Conservation (phyloP, 2,329 filamentous ascomycete genomes). For the Phialemonium atrogriseum region DNA sequence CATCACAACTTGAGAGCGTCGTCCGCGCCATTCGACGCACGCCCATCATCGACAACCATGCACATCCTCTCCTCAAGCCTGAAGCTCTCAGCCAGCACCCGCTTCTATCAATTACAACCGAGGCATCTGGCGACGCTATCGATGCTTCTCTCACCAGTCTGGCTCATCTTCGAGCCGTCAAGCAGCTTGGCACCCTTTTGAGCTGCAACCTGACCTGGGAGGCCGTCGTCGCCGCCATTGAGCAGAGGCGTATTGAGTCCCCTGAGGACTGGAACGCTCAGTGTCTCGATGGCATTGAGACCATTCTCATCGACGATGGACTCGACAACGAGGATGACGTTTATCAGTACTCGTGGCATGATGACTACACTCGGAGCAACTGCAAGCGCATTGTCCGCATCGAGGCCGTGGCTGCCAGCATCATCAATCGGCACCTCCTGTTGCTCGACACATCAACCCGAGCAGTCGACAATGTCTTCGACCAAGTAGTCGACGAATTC, state of each 20-base stretch:
- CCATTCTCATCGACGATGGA: constrained; percentile 72
- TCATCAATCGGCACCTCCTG: constrained; percentile 40
- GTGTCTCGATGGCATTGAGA: constrained; percentile 66
- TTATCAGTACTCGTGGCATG: constrained; percentile 56
- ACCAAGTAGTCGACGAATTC: constrained; percentile 41
- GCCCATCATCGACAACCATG: constrained; percentile 67
- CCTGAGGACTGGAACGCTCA: constrained; percentile 49
- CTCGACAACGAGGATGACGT: constrained; percentile 47
- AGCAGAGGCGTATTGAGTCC: constrained; percentile 30
- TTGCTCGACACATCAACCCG: constrained; percentile 24
- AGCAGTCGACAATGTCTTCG: constrained; percentile 29
- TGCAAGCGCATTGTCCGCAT: constrained; percentile 72
- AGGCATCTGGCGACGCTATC: constrained; percentile 63
- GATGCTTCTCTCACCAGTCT: constrained; percentile 53
- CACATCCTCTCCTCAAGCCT: constrained; percentile 57
- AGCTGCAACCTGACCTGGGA: constrained; percentile 57
- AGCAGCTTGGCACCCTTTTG: constrained; percentile 58
- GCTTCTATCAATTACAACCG: constrained; percentile 57
- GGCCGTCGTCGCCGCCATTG: constrained; percentile 35
- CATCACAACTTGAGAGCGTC: constrained; percentile 21
- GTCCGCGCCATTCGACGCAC: constrained; percentile 37
- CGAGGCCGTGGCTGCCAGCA: constrained; percentile 59
- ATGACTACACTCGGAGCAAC: constrained; percentile 52
- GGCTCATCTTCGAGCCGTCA: constrained; percentile 60
- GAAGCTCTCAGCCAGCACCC: constrained; percentile 36